Conservation (phyloP, 2,329 filamentous ascomycete genomes). For the Tolypocladium nubicola region DNA sequence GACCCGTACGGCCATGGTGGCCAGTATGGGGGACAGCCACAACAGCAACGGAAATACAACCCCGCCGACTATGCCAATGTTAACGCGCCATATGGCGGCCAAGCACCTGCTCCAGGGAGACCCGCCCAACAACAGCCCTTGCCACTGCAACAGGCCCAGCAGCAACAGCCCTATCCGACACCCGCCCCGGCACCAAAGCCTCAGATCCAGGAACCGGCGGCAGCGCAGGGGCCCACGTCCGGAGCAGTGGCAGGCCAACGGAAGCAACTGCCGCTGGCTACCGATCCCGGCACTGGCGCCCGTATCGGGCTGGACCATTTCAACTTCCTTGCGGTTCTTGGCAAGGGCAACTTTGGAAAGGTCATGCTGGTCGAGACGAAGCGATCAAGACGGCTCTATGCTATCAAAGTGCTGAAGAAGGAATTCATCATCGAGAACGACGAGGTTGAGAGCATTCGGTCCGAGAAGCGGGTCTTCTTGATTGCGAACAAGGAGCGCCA, state of each 20-base stretch:
- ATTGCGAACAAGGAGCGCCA: conserved; percentile 96
- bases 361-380: conserved; percentile 99
- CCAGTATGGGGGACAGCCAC: conserved; percentile 19
- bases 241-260: conserved; percentile 22
- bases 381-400: conserved; percentile 80
- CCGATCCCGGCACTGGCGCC: conserved; percentile 61
- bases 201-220: conserved; percentile 24
- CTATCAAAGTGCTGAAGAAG: conserved; percentile 98
- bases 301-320: conserved; percentile 96
- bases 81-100: conserved; percentile 31
- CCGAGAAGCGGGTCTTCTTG: conserved; percentile 94
- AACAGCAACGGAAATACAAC: conserved; percentile 59
- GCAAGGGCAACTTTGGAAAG: conserved; percentile 99
- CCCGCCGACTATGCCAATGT: conserved; percentile 65
- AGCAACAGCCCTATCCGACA: conserved; percentile 25
- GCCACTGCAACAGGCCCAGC: conserved; percentile 18
- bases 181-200: conserved; percentile 25
- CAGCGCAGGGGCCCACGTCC: conserved; percentile 17
- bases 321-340: conserved; percentile 95
- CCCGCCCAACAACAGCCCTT: conserved; percentile 20
- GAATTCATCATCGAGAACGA: conserved; percentile 99
- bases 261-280: conserved; percentile 61
- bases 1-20: conserved; percentile 23
- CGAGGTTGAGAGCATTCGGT: conserved; percentile 94
- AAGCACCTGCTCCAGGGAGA: conserved; percentile 20